These are phyloP conservation scores for Diaporthe eres DNA, from an alignment of 2,329 filamentous ascomycete species.

Conservation along the genomic window DNA sequence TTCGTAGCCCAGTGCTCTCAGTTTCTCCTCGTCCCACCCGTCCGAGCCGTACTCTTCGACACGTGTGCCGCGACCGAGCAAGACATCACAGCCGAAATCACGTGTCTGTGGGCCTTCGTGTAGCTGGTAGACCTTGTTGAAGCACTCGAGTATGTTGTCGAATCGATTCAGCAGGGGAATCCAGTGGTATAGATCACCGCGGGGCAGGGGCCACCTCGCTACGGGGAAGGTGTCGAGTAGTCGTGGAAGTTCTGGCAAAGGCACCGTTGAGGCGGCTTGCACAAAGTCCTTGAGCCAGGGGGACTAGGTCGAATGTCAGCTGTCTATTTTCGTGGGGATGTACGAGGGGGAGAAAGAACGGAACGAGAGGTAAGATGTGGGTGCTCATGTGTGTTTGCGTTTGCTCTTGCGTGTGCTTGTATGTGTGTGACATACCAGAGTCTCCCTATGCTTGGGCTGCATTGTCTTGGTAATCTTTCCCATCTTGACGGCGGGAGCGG, in stretches of 20 bases:
- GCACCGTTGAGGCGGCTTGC: conserved; percentile 74
- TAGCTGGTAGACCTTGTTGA: conserved; percentile 85
- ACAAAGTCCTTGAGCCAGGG: conserved; percentile 89
- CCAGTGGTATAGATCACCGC: conserved; percentile 98
- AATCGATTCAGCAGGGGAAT: conserved; percentile 95
- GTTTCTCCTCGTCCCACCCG: conserved; percentile 59
- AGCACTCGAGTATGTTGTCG: conserved; percentile 86
- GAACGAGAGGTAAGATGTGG: conserved; percentile 41
- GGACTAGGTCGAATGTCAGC: conserved; percentile 71
- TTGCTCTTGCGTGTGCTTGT: conserved; percentile 33
- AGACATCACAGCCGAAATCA: conserved; percentile 78
- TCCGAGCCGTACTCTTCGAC: conserved; percentile 66
- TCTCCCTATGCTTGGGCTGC: conserved; percentile 77
- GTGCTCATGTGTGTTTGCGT: conserved; percentile 38
- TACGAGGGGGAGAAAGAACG: conserved; percentile 3
- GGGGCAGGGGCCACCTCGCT: conserved; percentile 92
- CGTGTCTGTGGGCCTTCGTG: conserved; percentile 84
- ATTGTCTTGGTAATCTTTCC: conserved; percentile 78
- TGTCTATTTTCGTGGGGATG: conserved; percentile 32
- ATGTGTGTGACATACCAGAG: conserved; percentile 66
- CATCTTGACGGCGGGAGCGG: conserved; percentile 73
- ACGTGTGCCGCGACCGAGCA: conserved; percentile 70
- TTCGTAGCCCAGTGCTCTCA: conserved; percentile 74
- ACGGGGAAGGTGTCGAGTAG: conserved; percentile 83
- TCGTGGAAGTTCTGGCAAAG: conserved; percentile 82